A percentile compares a stretch with the other conserved stretches of the same genome.
phyloP scores from a whole-genome alignment of 2,329 filamentous ascomycete genomes.

The Clonostachys rhizophaga region DNA sequence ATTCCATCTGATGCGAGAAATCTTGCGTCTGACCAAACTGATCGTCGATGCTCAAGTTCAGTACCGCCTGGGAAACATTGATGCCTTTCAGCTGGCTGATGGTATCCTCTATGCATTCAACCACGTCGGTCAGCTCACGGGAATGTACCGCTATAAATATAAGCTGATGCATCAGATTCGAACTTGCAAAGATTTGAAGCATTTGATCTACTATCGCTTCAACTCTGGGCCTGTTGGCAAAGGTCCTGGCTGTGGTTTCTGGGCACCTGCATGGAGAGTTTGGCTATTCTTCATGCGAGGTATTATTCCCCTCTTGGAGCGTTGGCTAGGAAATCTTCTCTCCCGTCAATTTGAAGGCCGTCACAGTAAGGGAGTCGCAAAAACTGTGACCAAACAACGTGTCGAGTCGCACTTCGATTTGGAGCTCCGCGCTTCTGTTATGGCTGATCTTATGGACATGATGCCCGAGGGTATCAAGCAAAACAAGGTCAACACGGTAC shows the following conservation, averaged over 20 bases:
- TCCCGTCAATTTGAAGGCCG: conserved; percentile 97
- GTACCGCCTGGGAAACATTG: conserved; percentile 94
- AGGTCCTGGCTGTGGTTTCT: conserved; percentile 96
- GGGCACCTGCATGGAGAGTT: conserved; percentile 97
- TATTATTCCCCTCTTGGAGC: conserved; percentile 92
- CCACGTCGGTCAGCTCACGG: conserved; percentile 94
- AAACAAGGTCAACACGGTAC: conserved; percentile 96
- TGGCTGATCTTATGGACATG: conserved; percentile 99
- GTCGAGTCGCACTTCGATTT: conserved; percentile 98
- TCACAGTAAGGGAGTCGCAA: conserved; percentile 97
- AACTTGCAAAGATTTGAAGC: conserved; percentile 97
- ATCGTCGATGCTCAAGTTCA: conserved; percentile 99
- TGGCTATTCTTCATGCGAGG: conserved; percentile 99
- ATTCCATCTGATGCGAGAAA: conserved; percentile 98
- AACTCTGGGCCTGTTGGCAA: conserved; percentile 96
- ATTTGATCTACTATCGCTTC: conserved; percentile 98
- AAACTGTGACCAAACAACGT: conserved; percentile 98
- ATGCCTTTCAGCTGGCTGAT: conserved; percentile 96
- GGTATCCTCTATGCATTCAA: conserved; percentile 99
- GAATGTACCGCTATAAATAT: conserved; percentile 99
- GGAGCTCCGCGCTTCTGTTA: conserved; percentile 93
- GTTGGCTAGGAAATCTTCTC: conserved; percentile 94
- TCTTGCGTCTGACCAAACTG: conserved; percentile 89
- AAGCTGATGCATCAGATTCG: conserved; percentile 99
- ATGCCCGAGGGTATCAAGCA: conserved; percentile 99